Base-by-base conservation (phyloP, 2,329 filamentous ascomycete genomes). In the Stagonosporopsis vannaccii region DNA sequence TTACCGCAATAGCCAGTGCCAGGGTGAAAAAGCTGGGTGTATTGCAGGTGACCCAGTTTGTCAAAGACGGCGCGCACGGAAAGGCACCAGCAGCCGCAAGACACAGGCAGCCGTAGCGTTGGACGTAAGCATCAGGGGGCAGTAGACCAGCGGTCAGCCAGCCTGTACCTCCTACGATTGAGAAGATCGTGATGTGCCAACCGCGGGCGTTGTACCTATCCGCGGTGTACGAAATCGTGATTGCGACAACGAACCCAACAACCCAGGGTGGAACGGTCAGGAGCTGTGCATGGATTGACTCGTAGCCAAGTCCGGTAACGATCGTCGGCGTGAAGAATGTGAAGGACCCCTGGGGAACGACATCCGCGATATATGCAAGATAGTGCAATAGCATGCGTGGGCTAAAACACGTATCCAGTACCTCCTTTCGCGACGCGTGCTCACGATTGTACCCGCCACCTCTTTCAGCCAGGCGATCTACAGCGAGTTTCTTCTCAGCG, bases 291-390 rank as follows among this genome's bases (percentile, higher is more conserved):
- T 69, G 74, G 13, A 79, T 75, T 3, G 72, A 68, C 25, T 60
- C 73, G 62, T 80, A 80, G 4, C 77, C 77, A 26, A 81, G 69
- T 4, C 72, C 75, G 7, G 67, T 67, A 60, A 81, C 78, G 63
- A 81, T 81, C 28, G 75, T 76, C 0, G 79, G 79, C 1, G 81
- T 69, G 65, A 81, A 81, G n/a, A 81, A 66, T 4, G 62, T 72
- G n/a, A 72, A 65, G 1, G 63, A 69, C 23, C 71, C 71, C 17
- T 73, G 63, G 0, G 70, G 71, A 6, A 73, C 63, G 35, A 68
- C 71, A 39, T 71, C 61, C n/a, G 57, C 61, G 11, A 73, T 58
- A 44, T 61, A 65, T 9, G 60, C 60, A 1, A 56, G 26, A 50
- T 78, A 78, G 41, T 78, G 76, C 0, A 68, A 66, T 17, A 77